Percentiles rank a stretch among this genome's conserved stretches.
Conservation (phyloP, 805 yeast genomes). For the Wickerhamomyces bovis region DNA sequence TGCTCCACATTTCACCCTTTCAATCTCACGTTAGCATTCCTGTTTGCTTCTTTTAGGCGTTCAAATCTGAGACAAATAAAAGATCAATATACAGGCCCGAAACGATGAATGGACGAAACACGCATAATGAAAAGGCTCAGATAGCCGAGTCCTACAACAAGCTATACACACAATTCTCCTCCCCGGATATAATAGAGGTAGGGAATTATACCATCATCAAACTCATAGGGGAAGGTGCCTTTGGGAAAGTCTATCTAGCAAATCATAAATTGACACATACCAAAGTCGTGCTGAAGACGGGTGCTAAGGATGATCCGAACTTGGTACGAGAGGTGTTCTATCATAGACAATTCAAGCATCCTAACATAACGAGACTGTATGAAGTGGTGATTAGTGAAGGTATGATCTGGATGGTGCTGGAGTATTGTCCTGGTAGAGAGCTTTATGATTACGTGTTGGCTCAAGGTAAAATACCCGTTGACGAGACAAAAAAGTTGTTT, state of each 20-base stretch:
- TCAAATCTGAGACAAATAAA: too few species aligned
- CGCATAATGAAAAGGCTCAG: constrained; percentile 23
- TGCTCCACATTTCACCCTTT: too few species aligned
- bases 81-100: background rate
- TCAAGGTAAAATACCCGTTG: constrained; percentile 42
- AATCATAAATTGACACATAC: constrained; percentile 65
- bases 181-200: constrained; percentile 50
- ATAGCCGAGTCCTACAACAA: constrained; percentile 62
- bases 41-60: too few species aligned
- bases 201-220: constrained; percentile 74
- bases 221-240: constrained; percentile 87
- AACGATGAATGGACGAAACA: constrained; percentile 5
- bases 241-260: constrained; percentile 89
- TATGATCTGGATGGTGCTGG: constrained; percentile 80
- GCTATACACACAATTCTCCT: constrained; percentile 43
- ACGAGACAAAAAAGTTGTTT: constrained; percentile 48
- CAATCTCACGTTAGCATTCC: background rate
- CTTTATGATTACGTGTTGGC: constrained; percentile 60
- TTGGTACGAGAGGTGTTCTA: constrained; percentile 87
- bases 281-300: constrained; percentile 82
- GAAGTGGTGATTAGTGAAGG: constrained; percentile 81
- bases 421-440: constrained; percentile 82
- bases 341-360: constrained; percentile 77
- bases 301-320: constrained; percentile 71
- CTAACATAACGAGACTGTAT: constrained; percentile 75